Evolutionary conservation across 495 filamentous ascomycete species (phyloP), one percentile per base, ranked within the genome.

Genomic region (Aspergillus homomorphus): DNA sequence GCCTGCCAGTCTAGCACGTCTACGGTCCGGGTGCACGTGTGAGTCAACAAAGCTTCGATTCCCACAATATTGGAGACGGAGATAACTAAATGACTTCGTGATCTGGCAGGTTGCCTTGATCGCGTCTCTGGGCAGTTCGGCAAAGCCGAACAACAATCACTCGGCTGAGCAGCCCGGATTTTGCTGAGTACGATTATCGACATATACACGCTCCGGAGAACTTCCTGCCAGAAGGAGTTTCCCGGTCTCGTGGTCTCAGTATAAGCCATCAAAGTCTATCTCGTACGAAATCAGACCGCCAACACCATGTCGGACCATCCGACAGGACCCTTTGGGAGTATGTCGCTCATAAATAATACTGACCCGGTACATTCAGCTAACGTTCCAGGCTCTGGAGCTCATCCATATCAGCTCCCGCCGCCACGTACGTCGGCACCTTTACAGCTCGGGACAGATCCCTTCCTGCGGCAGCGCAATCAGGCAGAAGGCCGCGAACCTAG

Each of bases 341-440:
- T 74, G 71, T 78, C 77, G 67, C 72, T 77, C 61, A 57, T 65
- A 12, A 38, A 38, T 48, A 38, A 38, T 48, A 64, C 42, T 53
- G 69, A 71, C 55, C 61, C 65, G 51, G 67, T 71, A 59, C 65
- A 44, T 55, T 48, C 67, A 66, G 65, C 69, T 69, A 75, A 75
- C 62, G 64, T 62, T 30, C 66, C 66, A 70, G 72, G 67, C 58
- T 54, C 72, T 22, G 72, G 70, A 57, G 63, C 75, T 55, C 63
- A 65, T 52, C 75, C 74, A 56, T 81, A 78, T 61, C 76, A 80
- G 62, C 79, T 82, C 57, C 80, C 80, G 52, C 79, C 77, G 43
- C 80, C 79, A 53, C 75, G 73, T 45, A 61, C 71, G 52, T 72
- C 71, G 15, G 61, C 63, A 18, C 71, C 72, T 53, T 61, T 79